A percentile compares a stretch with the other conserved stretches of the same genome.
phyloP scores from a whole-genome alignment of 169 alveolate genomes.

The Miamiensis avidus region DNA sequence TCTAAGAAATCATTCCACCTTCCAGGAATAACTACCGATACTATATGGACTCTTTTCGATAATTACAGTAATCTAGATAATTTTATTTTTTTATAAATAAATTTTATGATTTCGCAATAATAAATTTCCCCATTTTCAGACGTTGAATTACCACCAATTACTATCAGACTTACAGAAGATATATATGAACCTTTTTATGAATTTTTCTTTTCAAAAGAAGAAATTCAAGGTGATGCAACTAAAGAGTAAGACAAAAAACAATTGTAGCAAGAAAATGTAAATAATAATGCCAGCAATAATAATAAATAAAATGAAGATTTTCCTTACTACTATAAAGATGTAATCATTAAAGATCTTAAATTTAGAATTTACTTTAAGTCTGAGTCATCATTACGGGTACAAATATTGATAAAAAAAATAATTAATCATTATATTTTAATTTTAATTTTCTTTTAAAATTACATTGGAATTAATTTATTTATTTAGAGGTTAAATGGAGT shows the following conservation, averaged over 20 bases:
- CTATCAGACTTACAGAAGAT: neutral
- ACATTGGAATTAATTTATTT: neutral
- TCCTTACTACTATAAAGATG: neutral
- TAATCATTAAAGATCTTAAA: neutral
- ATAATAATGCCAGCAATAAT: neutral
- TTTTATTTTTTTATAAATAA: too few species aligned
- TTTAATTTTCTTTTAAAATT: too few species aligned
- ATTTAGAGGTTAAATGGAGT: conserved; percentile 25
- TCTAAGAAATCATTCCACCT: too few species aligned
- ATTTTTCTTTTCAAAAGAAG: neutral
- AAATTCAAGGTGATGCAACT: too few species aligned
- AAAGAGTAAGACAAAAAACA: too few species aligned
- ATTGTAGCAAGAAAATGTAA: neutral
- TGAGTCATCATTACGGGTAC: neutral
- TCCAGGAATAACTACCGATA: neutral
- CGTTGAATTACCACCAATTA: neutral
- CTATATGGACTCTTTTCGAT: neutral
- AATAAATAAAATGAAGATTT: neutral
- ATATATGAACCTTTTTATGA: neutral
- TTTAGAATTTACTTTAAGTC: neutral
- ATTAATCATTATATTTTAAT: neutral
- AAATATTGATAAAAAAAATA: too few species aligned
- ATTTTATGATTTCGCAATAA: neutral
- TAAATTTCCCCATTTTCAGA: neutral
- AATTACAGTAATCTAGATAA: neutral